Conservation (phyloP, 805 yeast genomes). For the Wickerhamiella lipophila region DNA sequence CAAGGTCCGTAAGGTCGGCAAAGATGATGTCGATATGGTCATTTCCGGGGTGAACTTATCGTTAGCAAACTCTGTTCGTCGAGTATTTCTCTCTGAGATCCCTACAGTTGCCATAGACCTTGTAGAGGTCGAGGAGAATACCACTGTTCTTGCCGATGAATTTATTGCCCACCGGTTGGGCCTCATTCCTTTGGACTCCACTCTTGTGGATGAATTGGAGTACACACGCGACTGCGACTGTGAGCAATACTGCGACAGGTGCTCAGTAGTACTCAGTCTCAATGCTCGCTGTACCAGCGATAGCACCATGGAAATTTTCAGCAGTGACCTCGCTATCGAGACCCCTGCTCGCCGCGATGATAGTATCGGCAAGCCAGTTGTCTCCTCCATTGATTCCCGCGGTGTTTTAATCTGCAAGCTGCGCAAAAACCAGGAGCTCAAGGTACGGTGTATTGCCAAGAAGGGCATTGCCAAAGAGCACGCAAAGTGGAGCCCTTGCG, state of each 20-base stretch:
- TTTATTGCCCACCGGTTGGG: conserved; percentile 92
- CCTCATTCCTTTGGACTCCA: conserved; percentile 73
- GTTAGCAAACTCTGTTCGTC: conserved; percentile 80
- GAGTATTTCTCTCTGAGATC: conserved; percentile 90
- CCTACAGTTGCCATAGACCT: conserved; percentile 96
- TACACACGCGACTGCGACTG: conserved; percentile 95
- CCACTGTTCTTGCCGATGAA: conserved; percentile 93
- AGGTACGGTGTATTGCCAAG: conserved; percentile 85
- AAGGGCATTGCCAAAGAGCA: conserved; percentile 97
- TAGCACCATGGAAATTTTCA: conserved; percentile 77
- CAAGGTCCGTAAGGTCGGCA: conserved; percentile 73
- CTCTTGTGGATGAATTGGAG: conserved; percentile 68
- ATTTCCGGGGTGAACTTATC: conserved; percentile 77
- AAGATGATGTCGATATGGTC: conserved; percentile 83
- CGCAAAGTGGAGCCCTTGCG: conserved; percentile 96
- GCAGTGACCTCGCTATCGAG: conserved; percentile 58
- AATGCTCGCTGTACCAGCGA: conserved; percentile 86
- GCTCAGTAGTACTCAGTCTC: conserved; percentile 76
- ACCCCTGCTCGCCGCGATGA: conserved; percentile 28
- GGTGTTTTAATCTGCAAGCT: conserved; percentile 90
- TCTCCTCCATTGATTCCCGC: conserved; percentile 55
- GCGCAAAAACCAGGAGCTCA: conserved; percentile 82
- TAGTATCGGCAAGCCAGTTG: conserved; percentile 72
- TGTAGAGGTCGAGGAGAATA: conserved; percentile 85
- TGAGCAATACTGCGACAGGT: conserved; percentile 91